Percentiles rank a stretch among this genome's conserved stretches.
phyloP scores from a whole-genome alignment of 768 basidiomycete genomes.

The Harrya chromipes region DNA sequence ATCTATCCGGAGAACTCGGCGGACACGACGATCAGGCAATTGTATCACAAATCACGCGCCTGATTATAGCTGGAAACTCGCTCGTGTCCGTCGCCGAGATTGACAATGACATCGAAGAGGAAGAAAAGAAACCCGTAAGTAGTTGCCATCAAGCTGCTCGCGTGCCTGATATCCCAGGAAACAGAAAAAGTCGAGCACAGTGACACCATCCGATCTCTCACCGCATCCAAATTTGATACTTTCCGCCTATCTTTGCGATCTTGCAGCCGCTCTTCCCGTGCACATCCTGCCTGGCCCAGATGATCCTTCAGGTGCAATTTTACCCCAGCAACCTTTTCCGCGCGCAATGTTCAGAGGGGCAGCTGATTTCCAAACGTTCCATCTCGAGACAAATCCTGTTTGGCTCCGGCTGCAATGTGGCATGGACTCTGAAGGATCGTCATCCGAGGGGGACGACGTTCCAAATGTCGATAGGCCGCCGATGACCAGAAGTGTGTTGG shows the following conservation, averaged over 20 bases:
- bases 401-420: conserved; percentile 68
- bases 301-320: conserved; percentile 84
- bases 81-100: conserved; percentile 48
- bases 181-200: conserved; percentile 67
- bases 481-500: conserved; percentile 59
- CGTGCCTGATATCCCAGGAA: conserved; percentile 14
- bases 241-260: conserved; percentile 67
- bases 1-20: conserved; percentile 82
- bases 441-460: background rate
- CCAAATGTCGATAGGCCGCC: conserved; percentile 12
- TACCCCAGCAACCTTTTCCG: conserved; percentile 94
- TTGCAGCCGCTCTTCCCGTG: conserved; percentile 75
- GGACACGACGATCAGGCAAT: conserved; percentile 58
- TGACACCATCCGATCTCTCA: conserved; percentile 53
- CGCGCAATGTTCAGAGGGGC: conserved; percentile 80
- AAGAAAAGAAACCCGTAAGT: conserved; percentile 59
- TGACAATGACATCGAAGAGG: conserved; percentile 34
- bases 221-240: conserved; percentile 72
- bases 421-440: conserved; percentile 28
- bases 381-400: conserved; percentile 84
- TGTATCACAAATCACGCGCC: conserved; percentile 71
- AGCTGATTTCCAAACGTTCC: conserved; percentile 58
- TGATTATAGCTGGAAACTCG: conserved; percentile 91
- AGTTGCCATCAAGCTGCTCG: conserved; percentile 3
- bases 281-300: conserved; percentile 85